phyloP scores from a whole-genome alignment of 345 rosid species.

The Viola odorata region DNA sequence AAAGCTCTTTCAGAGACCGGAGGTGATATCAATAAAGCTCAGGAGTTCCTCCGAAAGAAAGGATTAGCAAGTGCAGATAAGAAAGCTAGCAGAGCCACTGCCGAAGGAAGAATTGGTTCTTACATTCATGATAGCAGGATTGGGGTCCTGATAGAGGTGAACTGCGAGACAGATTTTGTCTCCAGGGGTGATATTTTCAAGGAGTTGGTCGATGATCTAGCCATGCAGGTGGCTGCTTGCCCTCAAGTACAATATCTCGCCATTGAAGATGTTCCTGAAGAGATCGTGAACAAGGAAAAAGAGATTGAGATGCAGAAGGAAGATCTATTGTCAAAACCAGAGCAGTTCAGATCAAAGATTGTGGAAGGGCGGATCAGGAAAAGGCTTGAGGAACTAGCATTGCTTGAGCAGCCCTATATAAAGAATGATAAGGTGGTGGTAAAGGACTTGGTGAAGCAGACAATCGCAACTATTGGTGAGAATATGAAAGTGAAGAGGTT shows the following conservation, averaged over 20 bases:
- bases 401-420: constrained; percentile 91
- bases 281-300: constrained; percentile 68
- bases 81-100: constrained; percentile 83
- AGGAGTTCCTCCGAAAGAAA: constrained; percentile 86
- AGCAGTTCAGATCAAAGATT: constrained; percentile 80
- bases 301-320: constrained; percentile 97
- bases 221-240: constrained; percentile 97
- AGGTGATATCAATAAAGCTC: constrained; percentile 84
- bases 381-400: constrained; percentile 80
- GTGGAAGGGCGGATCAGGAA: constrained; percentile 88
- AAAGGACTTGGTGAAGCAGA: constrained; percentile 86
- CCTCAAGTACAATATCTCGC: constrained; percentile 83
- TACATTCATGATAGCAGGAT: constrained; percentile 95
- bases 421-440: constrained; percentile 85
- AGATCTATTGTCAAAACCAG: constrained; percentile 84
- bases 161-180: constrained; percentile 94
- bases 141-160: constrained; percentile 87
- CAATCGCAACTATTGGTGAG: constrained; percentile 88
- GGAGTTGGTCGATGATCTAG: constrained; percentile 84
- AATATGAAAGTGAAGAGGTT: constrained; percentile 87
- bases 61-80: constrained; percentile 93
- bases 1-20: constrained; percentile 74
- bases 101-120: constrained; percentile 92
- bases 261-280: constrained; percentile 80
- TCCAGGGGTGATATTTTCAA: constrained; percentile 92